Base-by-base conservation (phyloP, 1,139 yeast genomes). In the Arxiozyma heterogenica region DNA sequence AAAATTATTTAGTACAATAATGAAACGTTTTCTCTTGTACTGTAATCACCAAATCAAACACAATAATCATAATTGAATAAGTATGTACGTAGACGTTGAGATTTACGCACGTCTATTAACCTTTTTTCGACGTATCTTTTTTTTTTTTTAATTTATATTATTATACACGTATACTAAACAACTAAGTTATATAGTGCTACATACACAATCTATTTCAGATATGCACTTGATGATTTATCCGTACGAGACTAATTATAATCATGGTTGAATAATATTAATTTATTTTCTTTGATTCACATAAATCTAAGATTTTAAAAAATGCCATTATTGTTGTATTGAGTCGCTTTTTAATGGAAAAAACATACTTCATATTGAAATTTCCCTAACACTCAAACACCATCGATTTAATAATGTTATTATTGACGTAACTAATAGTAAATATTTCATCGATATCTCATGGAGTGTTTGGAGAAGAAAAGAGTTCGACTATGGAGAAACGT, bases 101-200 rank as follows among this genome's bases (percentile, higher is more conserved):
- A 8, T n/a, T n/a, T n/a, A n/a, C n/a, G n/a, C n/a, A n/a, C n/a
- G n/a, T n/a, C n/a, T n/a, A n/a, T n/a, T n/a, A n/a, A n/a, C n/a
- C n/a, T n/a, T n/a, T n/a, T n/a, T n/a, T n/a, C n/a, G n/a, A n/a
- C n/a, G n/a, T n/a, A n/a, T n/a, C n/a, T n/a, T n/a, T n/a, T 11
- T 44, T 44, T 44, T 42, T 18, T 43, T 44, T 4, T 4, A 22
- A 30, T 18, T 47, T 47, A 22, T 41, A 34, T 23, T 47, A 47
- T 47, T 30, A 47, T 47, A 47, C 43, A 49, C 51, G 42, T 41
- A 17, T 30, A 27, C 20, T 27, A 42, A 42, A 49, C 51, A 49
- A 27, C 45, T 42, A 39, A 30, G 27, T 27, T 46, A 34, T 46
- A 46, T 46, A 34, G 39, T 15, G n/a, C 39, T 34, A 34, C 39